These are phyloP conservation scores for Exophiala phaeomuriformis DNA, from an alignment of 2,329 filamentous ascomycete species.

Conservation along the genomic window DNA sequence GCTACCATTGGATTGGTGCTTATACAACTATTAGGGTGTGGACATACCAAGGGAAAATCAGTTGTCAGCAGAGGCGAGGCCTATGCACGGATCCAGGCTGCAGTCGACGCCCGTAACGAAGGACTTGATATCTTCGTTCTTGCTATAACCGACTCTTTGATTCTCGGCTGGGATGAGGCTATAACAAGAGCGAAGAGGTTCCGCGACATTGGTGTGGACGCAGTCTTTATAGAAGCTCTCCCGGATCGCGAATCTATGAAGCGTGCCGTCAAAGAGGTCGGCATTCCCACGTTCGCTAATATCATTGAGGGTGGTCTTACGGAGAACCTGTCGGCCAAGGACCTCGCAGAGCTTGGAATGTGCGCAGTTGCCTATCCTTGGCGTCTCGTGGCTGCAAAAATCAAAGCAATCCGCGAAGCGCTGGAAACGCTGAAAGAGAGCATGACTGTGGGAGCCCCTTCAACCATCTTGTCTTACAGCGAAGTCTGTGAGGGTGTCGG, in stretches of 20 bases:
- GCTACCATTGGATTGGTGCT: not conserved
- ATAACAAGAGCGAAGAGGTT: slow-evolving; percentile 38
- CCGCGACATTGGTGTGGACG: slow-evolving; percentile 40
- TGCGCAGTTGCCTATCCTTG: slow-evolving; percentile 41
- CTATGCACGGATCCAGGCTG: slow-evolving; percentile 42
- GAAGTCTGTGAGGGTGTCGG: slow-evolving; percentile 44
- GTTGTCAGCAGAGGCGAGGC: slow-evolving; percentile 43
- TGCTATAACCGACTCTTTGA: slow-evolving; percentile 40
- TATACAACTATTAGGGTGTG: slow-evolving; percentile 32
- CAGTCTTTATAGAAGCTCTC: slow-evolving; percentile 42
- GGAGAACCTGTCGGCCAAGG: slow-evolving; percentile 36
- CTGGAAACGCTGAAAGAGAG: slow-evolving; percentile 38
- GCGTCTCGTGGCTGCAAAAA: slow-evolving; percentile 40
- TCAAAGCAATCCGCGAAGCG: slow-evolving; percentile 37
- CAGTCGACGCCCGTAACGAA: slow-evolving; percentile 41
- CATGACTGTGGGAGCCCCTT: slow-evolving; percentile 38
- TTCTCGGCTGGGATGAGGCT: slow-evolving; percentile 42
- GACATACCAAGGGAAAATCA: slow-evolving; percentile 42
- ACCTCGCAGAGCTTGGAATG: slow-evolving; percentile 37
- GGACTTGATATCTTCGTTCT: slow-evolving; percentile 43
- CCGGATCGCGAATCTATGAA: slow-evolving; percentile 41
- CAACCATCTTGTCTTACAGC: slow-evolving; percentile 38
- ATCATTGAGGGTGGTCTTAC: slow-evolving; percentile 41
- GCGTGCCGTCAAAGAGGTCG: slow-evolving; percentile 34
- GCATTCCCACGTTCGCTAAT: slow-evolving; percentile 39